These are phyloP conservation scores for Xenoacremonium recifei DNA, from an alignment of 2,329 filamentous ascomycete species.

Conservation along the genomic window DNA sequence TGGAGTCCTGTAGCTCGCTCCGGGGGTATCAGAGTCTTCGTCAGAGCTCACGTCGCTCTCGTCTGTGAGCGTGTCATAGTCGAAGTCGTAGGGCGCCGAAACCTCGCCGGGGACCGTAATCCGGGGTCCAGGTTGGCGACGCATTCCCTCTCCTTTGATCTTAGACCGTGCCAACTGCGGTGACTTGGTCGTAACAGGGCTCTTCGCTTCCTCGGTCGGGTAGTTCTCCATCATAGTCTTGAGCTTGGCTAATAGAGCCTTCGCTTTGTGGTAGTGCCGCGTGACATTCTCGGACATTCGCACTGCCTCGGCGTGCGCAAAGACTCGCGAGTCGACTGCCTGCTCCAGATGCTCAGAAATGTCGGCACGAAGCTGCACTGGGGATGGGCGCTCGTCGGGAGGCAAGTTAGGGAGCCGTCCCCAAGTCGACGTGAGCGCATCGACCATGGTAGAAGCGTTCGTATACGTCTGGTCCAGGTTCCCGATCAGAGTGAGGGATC, in stretches of 20 bases:
- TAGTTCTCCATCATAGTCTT: constrained; percentile 61
- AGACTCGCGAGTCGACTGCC: constrained; percentile 55
- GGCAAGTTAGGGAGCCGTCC: constrained; percentile 51
- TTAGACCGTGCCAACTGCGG: constrained; percentile 53
- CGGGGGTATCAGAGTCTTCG: constrained; percentile 44
- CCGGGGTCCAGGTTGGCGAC: constrained; percentile 48
- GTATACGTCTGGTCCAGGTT: constrained; percentile 60
- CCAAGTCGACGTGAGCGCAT: constrained; percentile 58
- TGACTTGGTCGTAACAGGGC: constrained; percentile 51
- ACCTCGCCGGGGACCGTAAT: constrained; percentile 68
- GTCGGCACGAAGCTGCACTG: constrained; percentile 53
- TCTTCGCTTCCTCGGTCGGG: constrained; percentile 52
- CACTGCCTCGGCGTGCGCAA: constrained; percentile 59
- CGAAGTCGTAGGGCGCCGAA: constrained; percentile 62
- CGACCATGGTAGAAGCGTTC: constrained; percentile 52
- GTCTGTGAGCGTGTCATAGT: constrained; percentile 57
- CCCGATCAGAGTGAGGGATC: constrained; percentile 64
- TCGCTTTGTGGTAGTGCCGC: constrained; percentile 60
- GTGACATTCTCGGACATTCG: constrained; percentile 64
- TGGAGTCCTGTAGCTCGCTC: constrained; percentile 35
- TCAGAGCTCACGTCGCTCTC: constrained; percentile 53
- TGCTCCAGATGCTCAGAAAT: constrained; percentile 58
- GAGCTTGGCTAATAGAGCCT: constrained; percentile 57
- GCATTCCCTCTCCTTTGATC: constrained; percentile 45
- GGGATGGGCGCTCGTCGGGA: constrained; percentile 44